Evolutionary conservation across 2,329 filamentous ascomycete genomes (phyloP).

Genomic region (Xylariaceae sp.): DNA sequence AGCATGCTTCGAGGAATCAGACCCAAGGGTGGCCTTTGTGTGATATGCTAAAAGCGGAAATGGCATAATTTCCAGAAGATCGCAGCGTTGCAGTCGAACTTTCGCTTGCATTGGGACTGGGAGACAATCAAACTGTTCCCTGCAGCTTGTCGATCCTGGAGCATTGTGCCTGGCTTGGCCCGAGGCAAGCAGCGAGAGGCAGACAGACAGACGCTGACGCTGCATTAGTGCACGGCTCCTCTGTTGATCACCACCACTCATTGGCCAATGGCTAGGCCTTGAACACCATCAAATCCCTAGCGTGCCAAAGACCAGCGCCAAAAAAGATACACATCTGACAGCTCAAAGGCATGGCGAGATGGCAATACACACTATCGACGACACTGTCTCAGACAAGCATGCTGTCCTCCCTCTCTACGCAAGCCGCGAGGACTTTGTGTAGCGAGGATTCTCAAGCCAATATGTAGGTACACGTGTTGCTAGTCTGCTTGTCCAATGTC

Average conservation of each 20-base stretch:
- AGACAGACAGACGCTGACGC: too few species aligned
- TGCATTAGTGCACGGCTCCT: too few species aligned
- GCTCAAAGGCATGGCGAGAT: slow-evolving; percentile 1
- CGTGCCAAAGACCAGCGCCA: too few species aligned
- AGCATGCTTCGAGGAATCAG: background rate
- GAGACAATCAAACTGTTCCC: slow-evolving; percentile 11
- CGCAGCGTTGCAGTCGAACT: slow-evolving; percentile 10
- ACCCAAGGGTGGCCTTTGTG: slow-evolving; percentile 6
- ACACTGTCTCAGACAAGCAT: slow-evolving; percentile 14
- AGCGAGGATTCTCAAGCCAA: slow-evolving; percentile 1
- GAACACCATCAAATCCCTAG: too few species aligned
- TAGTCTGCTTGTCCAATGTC: slow-evolving; percentile 8
- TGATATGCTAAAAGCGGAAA: slow-evolving; percentile 17
- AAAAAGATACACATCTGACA: too few species aligned
- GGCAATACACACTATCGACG: slow-evolving; percentile 1
- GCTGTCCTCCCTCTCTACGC: background rate
- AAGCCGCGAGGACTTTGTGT: background rate
- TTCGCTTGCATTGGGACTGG: background rate
- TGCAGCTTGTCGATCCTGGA: slow-evolving; percentile 15
- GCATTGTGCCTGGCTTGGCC: slow-evolving; percentile 10
- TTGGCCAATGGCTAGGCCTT: too few species aligned
- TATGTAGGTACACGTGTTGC: slow-evolving; percentile 14
- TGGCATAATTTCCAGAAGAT: slow-evolving; percentile 19
- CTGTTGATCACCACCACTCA: too few species aligned
- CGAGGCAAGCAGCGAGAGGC: background rate